These are phyloP conservation scores for Aspergillus ustus DNA, from an alignment of 2,329 filamentous ascomycete species.

Conservation along the genomic window DNA sequence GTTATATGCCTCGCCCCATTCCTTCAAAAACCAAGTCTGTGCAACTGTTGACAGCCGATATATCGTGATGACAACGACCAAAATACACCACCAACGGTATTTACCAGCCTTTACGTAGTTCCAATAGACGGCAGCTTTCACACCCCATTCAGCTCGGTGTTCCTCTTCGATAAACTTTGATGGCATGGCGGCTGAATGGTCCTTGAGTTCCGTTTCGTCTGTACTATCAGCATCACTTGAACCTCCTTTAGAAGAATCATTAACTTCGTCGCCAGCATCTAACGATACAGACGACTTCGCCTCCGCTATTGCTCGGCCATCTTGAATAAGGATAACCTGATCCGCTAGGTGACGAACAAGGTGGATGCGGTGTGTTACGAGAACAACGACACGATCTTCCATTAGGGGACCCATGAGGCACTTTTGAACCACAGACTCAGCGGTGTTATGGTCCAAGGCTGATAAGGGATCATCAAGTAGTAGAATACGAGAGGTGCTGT, in stretches of 20 bases:
- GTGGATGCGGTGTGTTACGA: slow-evolving; percentile 70
- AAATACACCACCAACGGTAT: slow-evolving; percentile 70
- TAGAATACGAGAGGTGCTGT: slow-evolving; percentile 59
- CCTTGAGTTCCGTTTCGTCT: slow-evolving; percentile 43
- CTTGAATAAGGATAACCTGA: slow-evolving; percentile 72
- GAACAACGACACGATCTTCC: slow-evolving; percentile 57
- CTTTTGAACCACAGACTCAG: slow-evolving; percentile 63
- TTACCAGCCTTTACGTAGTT: slow-evolving; percentile 82
- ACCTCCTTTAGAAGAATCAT: slow-evolving; percentile 28
- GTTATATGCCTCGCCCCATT: slow-evolving; percentile 79
- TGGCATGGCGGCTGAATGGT: slow-evolving; percentile 59
- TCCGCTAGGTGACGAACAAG: slow-evolving; percentile 74
- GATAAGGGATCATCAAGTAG: slow-evolving; percentile 65
- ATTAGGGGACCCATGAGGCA: slow-evolving; percentile 61
- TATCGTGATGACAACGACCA: slow-evolving; percentile 65
- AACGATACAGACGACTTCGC: slow-evolving; percentile 53
- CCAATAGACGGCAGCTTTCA: slow-evolving; percentile 78
- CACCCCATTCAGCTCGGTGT: slow-evolving; percentile 72
- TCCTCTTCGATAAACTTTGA: slow-evolving; percentile 83
- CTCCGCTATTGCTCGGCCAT: slow-evolving; percentile 61
- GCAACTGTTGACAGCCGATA: slow-evolving; percentile 69
- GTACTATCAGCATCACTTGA: slow-evolving; percentile 25
- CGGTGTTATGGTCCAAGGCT: slow-evolving; percentile 67
- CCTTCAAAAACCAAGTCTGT: slow-evolving; percentile 81
- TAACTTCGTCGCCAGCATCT: slow-evolving; percentile 41